Evolutionary conservation across 2,329 filamentous ascomycete species (phyloP).

Genomic region (Ramichloridium luteum): DNA sequence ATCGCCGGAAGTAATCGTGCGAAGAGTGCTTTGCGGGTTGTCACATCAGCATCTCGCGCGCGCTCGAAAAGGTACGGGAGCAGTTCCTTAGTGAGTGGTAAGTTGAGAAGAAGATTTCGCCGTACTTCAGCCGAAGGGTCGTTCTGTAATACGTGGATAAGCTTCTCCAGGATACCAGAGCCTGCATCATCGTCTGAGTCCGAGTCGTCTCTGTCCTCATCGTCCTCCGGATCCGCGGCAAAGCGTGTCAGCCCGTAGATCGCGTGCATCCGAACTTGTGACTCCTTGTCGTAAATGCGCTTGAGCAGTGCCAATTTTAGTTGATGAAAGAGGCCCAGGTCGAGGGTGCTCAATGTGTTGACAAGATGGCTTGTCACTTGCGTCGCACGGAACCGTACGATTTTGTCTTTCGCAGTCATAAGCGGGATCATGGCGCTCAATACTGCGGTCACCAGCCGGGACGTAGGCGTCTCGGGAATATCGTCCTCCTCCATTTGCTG

Average conservation of each 20-base stretch:
- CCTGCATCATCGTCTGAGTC: slow-evolving; percentile 54
- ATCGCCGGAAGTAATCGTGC: slow-evolving; percentile 74
- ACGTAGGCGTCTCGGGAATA: slow-evolving; percentile 72
- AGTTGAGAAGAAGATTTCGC: slow-evolving; percentile 73
- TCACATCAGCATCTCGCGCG: slow-evolving; percentile 75
- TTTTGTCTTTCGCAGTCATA: slow-evolving; percentile 82
- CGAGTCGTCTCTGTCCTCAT: slow-evolving; percentile 51
- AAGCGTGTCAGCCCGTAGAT: slow-evolving; percentile 80
- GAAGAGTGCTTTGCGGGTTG: slow-evolving; percentile 76
- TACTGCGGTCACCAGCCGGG: slow-evolving; percentile 61
- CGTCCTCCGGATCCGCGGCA: slow-evolving; percentile 57
- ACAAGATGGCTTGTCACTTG: slow-evolving; percentile 85
- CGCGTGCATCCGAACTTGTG: slow-evolving; percentile 82
- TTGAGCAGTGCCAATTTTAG: slow-evolving; percentile 69
- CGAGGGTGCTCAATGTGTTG: slow-evolving; percentile 82
- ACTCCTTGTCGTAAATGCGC: slow-evolving; percentile 84
- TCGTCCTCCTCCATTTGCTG: slow-evolving; percentile 43
- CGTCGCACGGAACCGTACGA: slow-evolving; percentile 76
- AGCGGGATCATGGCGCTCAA: slow-evolving; percentile 63
- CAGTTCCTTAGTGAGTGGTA: slow-evolving; percentile 73
- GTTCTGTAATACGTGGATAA: slow-evolving; percentile 81
- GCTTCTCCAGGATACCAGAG: slow-evolving; percentile 63
- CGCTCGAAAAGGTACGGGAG: slow-evolving; percentile 81
- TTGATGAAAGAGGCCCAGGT: slow-evolving; percentile 79
- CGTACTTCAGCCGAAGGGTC: slow-evolving; percentile 90